Evolutionary conservation across 2,329 filamentous ascomycete species (phyloP).

Genomic region (Aspergillus japonicus): DNA sequence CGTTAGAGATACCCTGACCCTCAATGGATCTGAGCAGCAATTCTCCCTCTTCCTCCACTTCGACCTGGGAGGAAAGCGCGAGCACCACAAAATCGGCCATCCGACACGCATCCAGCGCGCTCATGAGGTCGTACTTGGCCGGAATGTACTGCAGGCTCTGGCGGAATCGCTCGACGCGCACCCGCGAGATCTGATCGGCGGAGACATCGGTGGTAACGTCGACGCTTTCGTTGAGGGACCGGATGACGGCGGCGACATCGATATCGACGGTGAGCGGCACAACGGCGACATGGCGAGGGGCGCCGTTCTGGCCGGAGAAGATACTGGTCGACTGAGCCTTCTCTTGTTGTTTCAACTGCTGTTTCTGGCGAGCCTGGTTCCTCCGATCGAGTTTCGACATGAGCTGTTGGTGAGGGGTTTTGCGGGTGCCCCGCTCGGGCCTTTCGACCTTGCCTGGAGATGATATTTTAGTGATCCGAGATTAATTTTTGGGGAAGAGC

Average conservation of each 20-base stretch:
- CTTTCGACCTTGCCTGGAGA: conserved; percentile 70
- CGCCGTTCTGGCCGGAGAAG: conserved; percentile 82
- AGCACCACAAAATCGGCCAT: conserved; percentile 90
- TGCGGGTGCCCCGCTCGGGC: conserved; percentile 70
- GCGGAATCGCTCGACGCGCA: conserved; percentile 86
- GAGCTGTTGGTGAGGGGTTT: conserved; percentile 91
- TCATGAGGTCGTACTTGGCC: conserved; percentile 68
- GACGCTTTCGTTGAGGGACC: conserved; percentile 71
- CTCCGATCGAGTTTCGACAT: conserved; percentile 96
- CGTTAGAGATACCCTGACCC: conserved; percentile 89
- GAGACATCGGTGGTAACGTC: conserved; percentile 69
- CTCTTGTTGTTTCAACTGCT: conserved; percentile 78
- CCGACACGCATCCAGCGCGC: conserved; percentile 79
- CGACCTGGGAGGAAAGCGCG: conserved; percentile 75
- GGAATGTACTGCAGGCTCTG: conserved; percentile 88
- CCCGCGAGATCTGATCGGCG: conserved; percentile 58
- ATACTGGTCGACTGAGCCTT: conserved; percentile 75
- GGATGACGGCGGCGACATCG: conserved; percentile 66
- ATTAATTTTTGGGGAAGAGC: background rate
- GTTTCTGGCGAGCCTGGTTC: conserved; percentile 91
- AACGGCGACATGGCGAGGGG: conserved; percentile 82
- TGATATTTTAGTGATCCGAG: background rate
- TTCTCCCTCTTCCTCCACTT: conserved; percentile 77
- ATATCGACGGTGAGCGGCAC: conserved; percentile 77
- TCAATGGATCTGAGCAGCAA: conserved; percentile 82